Evolutionary conservation across 805 yeast genomes (phyloP).

Genomic region (Monosporozyma aquatica): DNA sequence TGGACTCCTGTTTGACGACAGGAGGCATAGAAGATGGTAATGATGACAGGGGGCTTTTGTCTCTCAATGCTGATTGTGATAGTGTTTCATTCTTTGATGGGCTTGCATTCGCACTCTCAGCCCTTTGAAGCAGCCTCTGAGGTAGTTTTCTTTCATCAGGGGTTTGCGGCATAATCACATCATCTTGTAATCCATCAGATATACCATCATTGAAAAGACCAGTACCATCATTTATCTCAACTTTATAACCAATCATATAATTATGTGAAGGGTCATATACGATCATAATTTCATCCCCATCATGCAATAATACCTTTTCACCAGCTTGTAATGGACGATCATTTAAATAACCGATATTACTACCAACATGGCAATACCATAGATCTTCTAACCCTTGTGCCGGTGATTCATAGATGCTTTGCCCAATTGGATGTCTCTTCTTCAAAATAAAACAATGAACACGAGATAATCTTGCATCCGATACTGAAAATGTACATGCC

Average conservation of each 20-base stretch:
- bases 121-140: neutral
- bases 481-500: constrained; percentile 49
- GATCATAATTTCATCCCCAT: constrained; percentile 58
- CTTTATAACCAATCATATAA: constrained; percentile 45
- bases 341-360: constrained; percentile 73
- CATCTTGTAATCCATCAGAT: constrained; percentile 9
- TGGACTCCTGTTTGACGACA: too few relatives aligned
- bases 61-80: too few relatives aligned
- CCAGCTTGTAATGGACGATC: constrained; percentile 50
- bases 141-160: constrained; percentile 19
- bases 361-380: constrained; percentile 72
- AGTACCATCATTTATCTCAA: constrained; percentile 48
- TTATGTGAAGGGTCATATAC: constrained; percentile 45
- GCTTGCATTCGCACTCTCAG: too few relatives aligned
- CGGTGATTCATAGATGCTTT: constrained; percentile 55
- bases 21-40: too few relatives aligned
- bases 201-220: constrained; percentile 52
- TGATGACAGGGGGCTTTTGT: too few relatives aligned
- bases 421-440: constrained; percentile 52
- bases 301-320: constrained; percentile 48
- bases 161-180: constrained; percentile 17
- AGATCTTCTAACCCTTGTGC: constrained; percentile 66
- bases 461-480: constrained; percentile 74
- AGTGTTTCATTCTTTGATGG: too few relatives aligned
- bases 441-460: constrained; percentile 66